Percentiles rank a stretch among this genome's conserved stretches.
Evolutionary conservation across 2,329 filamentous ascomycete genomes (phyloP).

Genomic region (Dothideomycetes sp.): DNA sequence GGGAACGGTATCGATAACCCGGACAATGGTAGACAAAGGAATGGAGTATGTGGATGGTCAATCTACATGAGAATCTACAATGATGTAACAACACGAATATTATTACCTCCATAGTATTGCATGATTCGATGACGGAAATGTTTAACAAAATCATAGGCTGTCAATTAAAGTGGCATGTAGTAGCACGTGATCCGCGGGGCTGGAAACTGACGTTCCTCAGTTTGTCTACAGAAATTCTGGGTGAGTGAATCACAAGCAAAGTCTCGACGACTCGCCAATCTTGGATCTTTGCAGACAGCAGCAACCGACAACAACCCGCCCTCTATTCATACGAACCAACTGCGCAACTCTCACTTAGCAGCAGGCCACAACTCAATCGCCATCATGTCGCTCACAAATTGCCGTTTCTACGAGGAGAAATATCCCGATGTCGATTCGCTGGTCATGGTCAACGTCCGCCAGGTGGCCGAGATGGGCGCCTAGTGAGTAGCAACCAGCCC

Average conservation of each 20-base stretch:
- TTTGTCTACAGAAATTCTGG: slow-evolving; percentile 5
- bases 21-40: too few species aligned
- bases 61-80: background rate
- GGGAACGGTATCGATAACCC: too few species aligned
- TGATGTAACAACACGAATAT: too few species aligned
- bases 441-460: slow-evolving; percentile 99
- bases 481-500: slow-evolving; percentile 50
- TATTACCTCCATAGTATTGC: too few species aligned
- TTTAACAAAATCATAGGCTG: too few species aligned
- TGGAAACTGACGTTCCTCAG: slow-evolving; percentile 2
- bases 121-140: too few species aligned
- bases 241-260: slow-evolving; percentile 8
- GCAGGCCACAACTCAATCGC: slow-evolving; percentile 7
- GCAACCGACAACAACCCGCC: slow-evolving; percentile 1
- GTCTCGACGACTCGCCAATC: too few species aligned
- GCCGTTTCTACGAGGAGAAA: slow-evolving; percentile 95
- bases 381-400: slow-evolving; percentile 59
- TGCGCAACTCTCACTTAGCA: background rate
- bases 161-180: too few species aligned
- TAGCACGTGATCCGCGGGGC: slow-evolving; percentile 11
- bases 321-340: background rate
- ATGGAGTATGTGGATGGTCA: background rate
- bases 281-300: too few species aligned
- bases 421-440: slow-evolving; percentile 98
- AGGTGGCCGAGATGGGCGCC: slow-evolving; percentile 98